These are phyloP conservation scores for Beauveria sp. DNA, from an alignment of 2,329 filamentous ascomycete species.

Conservation along the genomic window DNA sequence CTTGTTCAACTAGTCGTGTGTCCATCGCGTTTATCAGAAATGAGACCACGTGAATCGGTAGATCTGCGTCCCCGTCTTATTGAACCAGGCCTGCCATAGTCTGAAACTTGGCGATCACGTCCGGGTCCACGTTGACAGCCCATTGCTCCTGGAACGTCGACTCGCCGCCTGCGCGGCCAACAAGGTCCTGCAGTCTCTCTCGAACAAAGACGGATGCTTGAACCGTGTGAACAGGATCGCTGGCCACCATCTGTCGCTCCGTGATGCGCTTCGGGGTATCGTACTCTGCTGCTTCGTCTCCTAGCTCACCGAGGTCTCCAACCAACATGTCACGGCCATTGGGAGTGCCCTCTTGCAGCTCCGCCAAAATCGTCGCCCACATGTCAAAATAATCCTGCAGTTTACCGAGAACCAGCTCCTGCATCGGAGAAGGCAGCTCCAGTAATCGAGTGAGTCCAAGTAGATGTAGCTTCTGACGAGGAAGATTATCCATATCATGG, in stretches of 20 bases:
- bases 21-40: not conserved
- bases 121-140: conserved; percentile 66
- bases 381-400: conserved; percentile 68
- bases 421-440: conserved; percentile 51
- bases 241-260: conserved; percentile 44
- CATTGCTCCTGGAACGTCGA: conserved; percentile 60
- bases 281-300: conserved; percentile 37
- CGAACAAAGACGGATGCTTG: conserved; percentile 57
- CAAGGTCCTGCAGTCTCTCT: conserved; percentile 50
- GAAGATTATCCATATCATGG: conserved; percentile 57
- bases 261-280: conserved; percentile 48
- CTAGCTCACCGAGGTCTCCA: conserved; percentile 25
- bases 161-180: conserved; percentile 56
- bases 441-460: conserved; percentile 65
- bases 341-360: conserved; percentile 54
- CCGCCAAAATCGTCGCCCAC: conserved; percentile 64
- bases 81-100: conserved; percentile 20
- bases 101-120: conserved; percentile 59
- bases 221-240: conserved; percentile 62
- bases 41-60: conserved; percentile 11
- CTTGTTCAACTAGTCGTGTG: conserved; percentile 1
- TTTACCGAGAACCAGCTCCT: conserved; percentile 48
- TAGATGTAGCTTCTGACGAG: conserved; percentile 63
- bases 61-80: conserved; percentile 6
- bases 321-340: conserved; percentile 46